phyloP scores from a whole-genome alignment of 23 red algal species.

The Pyropia haitanensis region DNA sequence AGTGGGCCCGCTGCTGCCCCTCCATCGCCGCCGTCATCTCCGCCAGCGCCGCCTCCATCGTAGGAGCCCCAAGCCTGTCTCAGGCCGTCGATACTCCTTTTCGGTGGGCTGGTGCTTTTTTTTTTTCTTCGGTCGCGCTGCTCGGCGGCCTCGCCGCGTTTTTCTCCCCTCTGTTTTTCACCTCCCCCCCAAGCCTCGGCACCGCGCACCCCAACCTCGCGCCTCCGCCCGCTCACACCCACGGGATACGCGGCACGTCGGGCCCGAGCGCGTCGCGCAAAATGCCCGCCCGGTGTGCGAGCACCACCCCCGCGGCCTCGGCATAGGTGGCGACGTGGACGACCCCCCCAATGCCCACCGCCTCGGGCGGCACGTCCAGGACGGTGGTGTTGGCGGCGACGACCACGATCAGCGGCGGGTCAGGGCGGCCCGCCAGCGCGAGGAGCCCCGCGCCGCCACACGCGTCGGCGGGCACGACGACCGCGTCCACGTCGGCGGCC shows the following conservation, averaged over 20 bases:
- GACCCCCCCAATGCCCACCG: slow-evolving; percentile 33
- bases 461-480: slow-evolving; percentile 59
- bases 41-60: no score
- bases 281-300: slow-evolving; percentile 67
- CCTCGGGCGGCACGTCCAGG: slow-evolving; percentile 19
- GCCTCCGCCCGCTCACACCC: not conserved
- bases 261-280: slow-evolving; percentile 31
- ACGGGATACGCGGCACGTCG: slow-evolving; percentile 21
- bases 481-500: slow-evolving; percentile 48
- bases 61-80: no score
- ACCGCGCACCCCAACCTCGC: no score
- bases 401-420: slow-evolving; percentile 40
- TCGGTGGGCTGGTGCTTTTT: no score
- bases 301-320: slow-evolving; percentile 78
- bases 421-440: slow-evolving; percentile 19
- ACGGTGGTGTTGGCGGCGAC: slow-evolving; percentile 71
- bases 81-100: no score
- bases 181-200: no score
- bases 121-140: no score
- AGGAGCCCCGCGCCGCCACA: slow-evolving; percentile 34
- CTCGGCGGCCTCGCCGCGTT: no score
- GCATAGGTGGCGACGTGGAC: slow-evolving; percentile 64
- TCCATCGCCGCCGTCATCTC: no score
- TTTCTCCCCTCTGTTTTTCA: no score
- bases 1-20: no score